Evolutionary conservation across 2,329 filamentous ascomycete genomes (phyloP), one percentile per base, ranked within the genome.

Genomic region (Monosporascus sp.): DNA sequence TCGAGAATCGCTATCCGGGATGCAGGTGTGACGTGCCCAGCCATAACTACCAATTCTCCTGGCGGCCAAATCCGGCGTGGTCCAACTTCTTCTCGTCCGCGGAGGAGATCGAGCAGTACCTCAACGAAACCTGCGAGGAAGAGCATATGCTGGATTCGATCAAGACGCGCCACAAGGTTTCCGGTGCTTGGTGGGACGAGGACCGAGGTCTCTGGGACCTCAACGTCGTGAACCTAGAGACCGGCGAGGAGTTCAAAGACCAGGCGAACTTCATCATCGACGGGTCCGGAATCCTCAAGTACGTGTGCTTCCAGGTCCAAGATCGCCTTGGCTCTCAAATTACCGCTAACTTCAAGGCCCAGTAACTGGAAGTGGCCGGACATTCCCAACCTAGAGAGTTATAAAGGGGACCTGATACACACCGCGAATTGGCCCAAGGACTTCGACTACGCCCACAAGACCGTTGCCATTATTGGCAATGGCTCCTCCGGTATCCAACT

Each of bases 1-100:
- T 74, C 56, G 81, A 83, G 61, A 83, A 82, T 60, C 70, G 74
- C 20, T 84, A 84, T 55, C 81, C 81, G 0, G 80, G 80, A 11
- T 82, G 79, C 58, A 71, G 71, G 50, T 83, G 79, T 61, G 81
- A 82, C 62, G 73, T 82, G 31, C 79, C 79, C 9, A 78, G 74
- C 60, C 81, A 84, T 67, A 83, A 80, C 65, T 85, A 85, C 61
- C 82, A 83, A 61, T 84, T 82, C 61, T 79, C 80, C 2, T 85
- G 79, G 76, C 74, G 77, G 51, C 79, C 77, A 2, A 85, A 85
- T 62, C 76, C 75, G 6, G 73, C 75, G 39, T 86, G 83, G 82
- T 74, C 75, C 18, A 75, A 77, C 51, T 81, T 84, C 62, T 84
- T 80, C 60, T 72, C 79, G 0, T 68, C 74, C 0, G 77, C 77